phyloP scores from a whole-genome alignment of 2,329 filamentous ascomycete species.

The Nemania sp. region DNA sequence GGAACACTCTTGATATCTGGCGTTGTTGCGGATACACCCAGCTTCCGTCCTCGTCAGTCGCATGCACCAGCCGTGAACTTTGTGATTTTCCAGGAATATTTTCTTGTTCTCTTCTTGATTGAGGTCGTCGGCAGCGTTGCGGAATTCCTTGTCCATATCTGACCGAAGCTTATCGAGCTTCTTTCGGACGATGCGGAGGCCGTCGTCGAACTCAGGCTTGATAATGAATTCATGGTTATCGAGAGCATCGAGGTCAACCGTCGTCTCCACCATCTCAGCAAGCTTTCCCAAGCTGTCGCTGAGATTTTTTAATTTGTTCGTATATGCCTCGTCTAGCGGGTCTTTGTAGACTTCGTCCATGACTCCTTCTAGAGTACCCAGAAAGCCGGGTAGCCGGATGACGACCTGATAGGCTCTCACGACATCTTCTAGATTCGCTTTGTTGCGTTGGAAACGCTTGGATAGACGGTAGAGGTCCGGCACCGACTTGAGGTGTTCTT shows the following conservation, averaged over 20 bases:
- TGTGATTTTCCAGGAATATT: constrained; percentile 95
- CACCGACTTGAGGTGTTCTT: constrained; percentile 89
- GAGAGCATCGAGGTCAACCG: constrained; percentile 90
- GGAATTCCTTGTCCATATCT: constrained; percentile 84
- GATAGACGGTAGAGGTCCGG: constrained; percentile 92
- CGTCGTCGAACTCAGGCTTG: constrained; percentile 96
- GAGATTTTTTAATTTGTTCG: constrained; percentile 75
- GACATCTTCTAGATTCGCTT: constrained; percentile 92
- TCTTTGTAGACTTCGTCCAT: constrained; percentile 95
- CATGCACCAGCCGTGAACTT: constrained; percentile 95
- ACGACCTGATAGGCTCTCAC: constrained; percentile 94
- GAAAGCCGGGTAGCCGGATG: constrained; percentile 87
- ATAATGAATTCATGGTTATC: constrained; percentile 99
- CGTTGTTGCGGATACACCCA: constrained; percentile 89
- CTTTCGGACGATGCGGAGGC: constrained; percentile 82
- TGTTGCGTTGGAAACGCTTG: constrained; percentile 91
- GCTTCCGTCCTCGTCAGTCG: constrained; percentile 89
- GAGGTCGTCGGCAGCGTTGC: constrained; percentile 76
- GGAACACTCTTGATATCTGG: constrained; percentile 88
- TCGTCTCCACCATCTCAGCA: constrained; percentile 98
- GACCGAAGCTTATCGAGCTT: constrained; percentile 83
- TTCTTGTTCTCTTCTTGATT: constrained; percentile 97
- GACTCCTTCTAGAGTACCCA: constrained; percentile 85
- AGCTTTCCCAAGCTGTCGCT: constrained; percentile 81
- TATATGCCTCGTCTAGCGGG: constrained; percentile 85